These are phyloP conservation scores for Escovopsis sp. DNA, from an alignment of 2,329 filamentous ascomycete species.

Conservation along the genomic window DNA sequence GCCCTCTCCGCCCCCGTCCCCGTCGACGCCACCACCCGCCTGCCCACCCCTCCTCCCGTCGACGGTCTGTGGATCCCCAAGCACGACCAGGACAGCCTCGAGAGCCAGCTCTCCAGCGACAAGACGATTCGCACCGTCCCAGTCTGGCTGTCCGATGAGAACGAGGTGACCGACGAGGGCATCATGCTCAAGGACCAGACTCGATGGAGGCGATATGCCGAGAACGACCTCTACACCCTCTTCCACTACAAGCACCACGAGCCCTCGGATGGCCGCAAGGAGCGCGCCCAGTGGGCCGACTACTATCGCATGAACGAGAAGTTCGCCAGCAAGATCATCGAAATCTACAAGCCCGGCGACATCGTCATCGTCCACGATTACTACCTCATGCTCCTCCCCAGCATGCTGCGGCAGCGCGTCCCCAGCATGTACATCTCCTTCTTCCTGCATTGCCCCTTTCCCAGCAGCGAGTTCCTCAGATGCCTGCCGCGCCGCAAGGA, in stretches of 20 bases:
- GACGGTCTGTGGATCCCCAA: constrained; percentile 59
- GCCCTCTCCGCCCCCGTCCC: constrained; percentile 70
- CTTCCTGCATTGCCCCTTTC: constrained; percentile 88
- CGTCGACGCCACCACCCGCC: constrained; percentile 44
- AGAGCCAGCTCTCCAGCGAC: constrained; percentile 57
- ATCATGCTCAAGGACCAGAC: constrained; percentile 67
- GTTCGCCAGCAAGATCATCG: constrained; percentile 78
- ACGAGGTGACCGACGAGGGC: constrained; percentile 50
- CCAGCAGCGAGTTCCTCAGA: constrained; percentile 87
- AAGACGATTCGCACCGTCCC: constrained; percentile 68
- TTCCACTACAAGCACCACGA: constrained; percentile 96
- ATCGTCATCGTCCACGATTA: constrained; percentile 91
- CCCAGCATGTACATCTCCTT: constrained; percentile 90
- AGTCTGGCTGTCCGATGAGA: constrained; percentile 76
- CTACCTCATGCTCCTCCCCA: constrained; percentile 79
- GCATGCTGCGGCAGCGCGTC: constrained; percentile 70
- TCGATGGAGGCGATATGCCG: constrained; percentile 80
- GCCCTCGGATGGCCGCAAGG: constrained; percentile 68
- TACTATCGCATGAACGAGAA: constrained; percentile 88
- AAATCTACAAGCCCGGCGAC: constrained; percentile 84
- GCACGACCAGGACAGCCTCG: constrained; percentile 57
- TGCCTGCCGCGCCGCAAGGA: constrained; percentile 82
- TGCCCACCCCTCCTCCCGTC: constrained; percentile 40
- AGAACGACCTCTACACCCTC: constrained; percentile 80
- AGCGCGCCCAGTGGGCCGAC: constrained; percentile 77